Percentiles rank a stretch among this genome's conserved stretches.
Evolutionary conservation across 495 filamentous ascomycete genomes (phyloP).

Genomic region (Astrothelium macrocarpum): DNA sequence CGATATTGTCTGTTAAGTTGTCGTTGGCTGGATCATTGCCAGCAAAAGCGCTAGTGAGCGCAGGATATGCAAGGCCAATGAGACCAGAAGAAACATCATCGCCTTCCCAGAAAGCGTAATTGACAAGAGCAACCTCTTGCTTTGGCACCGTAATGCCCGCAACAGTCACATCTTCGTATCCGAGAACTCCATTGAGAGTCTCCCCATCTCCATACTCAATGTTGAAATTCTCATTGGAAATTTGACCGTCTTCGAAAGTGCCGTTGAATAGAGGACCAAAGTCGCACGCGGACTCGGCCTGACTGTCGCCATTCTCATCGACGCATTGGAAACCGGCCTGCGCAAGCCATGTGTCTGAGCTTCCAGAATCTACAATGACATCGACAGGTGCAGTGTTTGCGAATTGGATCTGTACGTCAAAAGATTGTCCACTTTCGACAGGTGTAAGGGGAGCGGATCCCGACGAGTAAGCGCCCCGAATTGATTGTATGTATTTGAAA

Average conservation of each 20-base stretch:
- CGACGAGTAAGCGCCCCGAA: not conserved
- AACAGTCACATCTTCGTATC: constrained; percentile 43
- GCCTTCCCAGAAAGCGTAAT: constrained; percentile 37
- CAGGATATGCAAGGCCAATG: constrained; percentile 15
- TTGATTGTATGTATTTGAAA: not conserved
- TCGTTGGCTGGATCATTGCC: constrained; percentile 8
- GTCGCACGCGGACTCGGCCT: constrained; percentile 35
- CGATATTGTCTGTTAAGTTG: not conserved
- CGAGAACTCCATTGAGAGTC: constrained; percentile 46
- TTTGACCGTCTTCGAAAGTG: constrained; percentile 31
- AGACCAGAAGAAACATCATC: constrained; percentile 17
- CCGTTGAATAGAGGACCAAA: constrained; percentile 38
- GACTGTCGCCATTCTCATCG: constrained; percentile 20
- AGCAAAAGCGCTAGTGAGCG: constrained; percentile 9
- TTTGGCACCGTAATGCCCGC: constrained; percentile 46
- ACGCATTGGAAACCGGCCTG: constrained; percentile 43
- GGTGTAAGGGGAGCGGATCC: constrained; percentile 6
- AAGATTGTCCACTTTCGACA: constrained; percentile 6
- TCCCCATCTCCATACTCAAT: constrained; percentile 54
- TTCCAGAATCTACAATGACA: constrained; percentile 52
- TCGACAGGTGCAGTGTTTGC: constrained; percentile 6
- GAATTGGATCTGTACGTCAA: constrained; percentile 10
- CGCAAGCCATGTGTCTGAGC: constrained; percentile 53
- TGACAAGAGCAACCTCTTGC: constrained; percentile 48
- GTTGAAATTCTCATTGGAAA: constrained; percentile 44